A percentile compares a stretch with the other conserved stretches of the same genome.
Evolutionary conservation across 805 yeast species (phyloP).

Genomic region (Torulaspora gathmanii): DNA sequence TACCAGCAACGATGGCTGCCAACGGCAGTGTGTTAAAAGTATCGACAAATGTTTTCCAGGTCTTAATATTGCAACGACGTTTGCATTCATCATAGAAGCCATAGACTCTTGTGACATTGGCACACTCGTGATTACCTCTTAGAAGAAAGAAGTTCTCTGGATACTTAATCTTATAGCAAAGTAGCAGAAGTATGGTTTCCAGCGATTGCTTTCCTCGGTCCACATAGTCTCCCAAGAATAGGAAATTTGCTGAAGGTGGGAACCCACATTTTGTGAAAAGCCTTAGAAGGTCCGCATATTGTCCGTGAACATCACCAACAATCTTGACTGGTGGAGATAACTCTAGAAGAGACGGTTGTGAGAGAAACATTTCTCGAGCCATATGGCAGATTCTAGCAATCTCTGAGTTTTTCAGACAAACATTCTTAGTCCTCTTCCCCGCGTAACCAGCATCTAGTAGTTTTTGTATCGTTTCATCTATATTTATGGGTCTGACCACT

Average conservation of each 20-base stretch:
- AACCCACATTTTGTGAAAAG: constrained; percentile 94
- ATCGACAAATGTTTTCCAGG: constrained; percentile 92
- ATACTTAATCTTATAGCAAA: constrained; percentile 92
- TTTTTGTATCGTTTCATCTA: constrained; percentile 87
- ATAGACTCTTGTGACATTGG: constrained; percentile 91
- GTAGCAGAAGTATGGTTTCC: constrained; percentile 80
- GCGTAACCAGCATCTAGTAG: constrained; percentile 93
- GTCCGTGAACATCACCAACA: constrained; percentile 96
- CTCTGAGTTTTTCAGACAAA: constrained; percentile 86
- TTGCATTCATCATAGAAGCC: constrained; percentile 98
- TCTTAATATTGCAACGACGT: constrained; percentile 79
- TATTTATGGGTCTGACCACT: constrained; percentile 41
- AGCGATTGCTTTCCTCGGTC: constrained; percentile 95
- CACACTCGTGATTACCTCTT: constrained; percentile 97
- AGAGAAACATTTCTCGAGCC: constrained; percentile 82
- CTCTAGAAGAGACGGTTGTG: constrained; percentile 87
- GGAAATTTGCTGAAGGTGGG: constrained; percentile 89
- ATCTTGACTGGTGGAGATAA: constrained; percentile 76
- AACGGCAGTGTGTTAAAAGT: constrained; percentile 93
- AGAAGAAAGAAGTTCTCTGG: constrained; percentile 92
- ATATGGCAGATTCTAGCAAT: constrained; percentile 80
- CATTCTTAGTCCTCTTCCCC: constrained; percentile 85
- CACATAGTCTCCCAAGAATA: constrained; percentile 93
- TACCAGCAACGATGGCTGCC: constrained; percentile 91
- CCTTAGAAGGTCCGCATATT: constrained; percentile 84